These are phyloP conservation scores for Penicillium cosmopolitanum DNA, from an alignment of 495 filamentous ascomycete genomes.

Conservation along the genomic window DNA sequence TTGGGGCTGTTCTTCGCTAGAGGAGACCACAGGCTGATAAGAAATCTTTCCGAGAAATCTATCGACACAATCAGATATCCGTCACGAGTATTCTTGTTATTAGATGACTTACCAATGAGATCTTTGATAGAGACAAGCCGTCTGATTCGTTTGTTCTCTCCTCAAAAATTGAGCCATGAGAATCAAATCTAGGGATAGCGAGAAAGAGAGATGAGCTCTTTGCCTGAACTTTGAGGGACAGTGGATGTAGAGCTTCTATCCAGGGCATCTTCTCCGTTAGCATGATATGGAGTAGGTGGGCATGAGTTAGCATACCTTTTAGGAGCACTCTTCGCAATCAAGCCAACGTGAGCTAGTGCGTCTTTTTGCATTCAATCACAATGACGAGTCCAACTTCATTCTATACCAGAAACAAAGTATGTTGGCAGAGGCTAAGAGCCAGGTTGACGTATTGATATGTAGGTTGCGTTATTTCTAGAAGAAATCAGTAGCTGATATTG, in stretches of 20 bases:
- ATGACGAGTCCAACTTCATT: background rate
- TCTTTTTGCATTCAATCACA: background rate
- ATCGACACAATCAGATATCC: too few relatives aligned
- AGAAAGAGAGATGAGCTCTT: background rate
- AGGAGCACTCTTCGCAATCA: background rate
- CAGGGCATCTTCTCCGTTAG: background rate
- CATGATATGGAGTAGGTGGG: background rate
- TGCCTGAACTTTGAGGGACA: background rate
- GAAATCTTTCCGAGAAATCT: too few relatives aligned
- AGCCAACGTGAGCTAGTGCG: background rate
- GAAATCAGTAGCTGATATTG: too few relatives aligned
- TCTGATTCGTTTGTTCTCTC: background rate
- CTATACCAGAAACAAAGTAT: background rate
- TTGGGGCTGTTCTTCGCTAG: too few relatives aligned
- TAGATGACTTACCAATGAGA: too few relatives aligned
- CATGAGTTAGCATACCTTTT: background rate
- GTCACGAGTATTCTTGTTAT: too few relatives aligned
- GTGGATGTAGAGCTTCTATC: background rate
- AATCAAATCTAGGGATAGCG: background rate
- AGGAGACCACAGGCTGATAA: too few relatives aligned
- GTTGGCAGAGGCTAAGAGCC: background rate
- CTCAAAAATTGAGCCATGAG: background rate
- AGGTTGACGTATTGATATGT: too few relatives aligned
- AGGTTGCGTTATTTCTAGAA: too few relatives aligned
- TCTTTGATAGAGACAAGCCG: too few relatives aligned